Conservation (phyloP, 192 early-diverging fungal species). For the Allomyces arbusculus region DNA sequence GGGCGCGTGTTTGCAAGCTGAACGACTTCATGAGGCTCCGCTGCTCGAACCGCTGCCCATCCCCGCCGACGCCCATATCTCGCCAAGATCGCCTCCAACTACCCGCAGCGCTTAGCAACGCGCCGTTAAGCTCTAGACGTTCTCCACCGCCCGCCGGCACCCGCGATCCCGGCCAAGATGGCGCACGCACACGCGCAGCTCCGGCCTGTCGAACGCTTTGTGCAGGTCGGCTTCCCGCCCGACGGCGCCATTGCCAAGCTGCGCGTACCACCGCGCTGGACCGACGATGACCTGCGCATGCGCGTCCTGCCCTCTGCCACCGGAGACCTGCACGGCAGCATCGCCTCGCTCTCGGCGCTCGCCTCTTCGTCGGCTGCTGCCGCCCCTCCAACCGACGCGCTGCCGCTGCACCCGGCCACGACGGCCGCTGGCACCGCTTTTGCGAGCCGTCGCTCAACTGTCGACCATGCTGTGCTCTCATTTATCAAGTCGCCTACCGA, state of each 20-base stretch:
- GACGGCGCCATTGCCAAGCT: neutral
- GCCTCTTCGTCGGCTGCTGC: neutral
- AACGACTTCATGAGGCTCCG: no score
- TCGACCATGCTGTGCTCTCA: neutral
- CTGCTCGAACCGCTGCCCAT: no score
- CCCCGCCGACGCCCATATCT: no score
- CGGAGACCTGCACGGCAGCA: no score
- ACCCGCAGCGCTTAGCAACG: no score
- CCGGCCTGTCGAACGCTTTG: neutral
- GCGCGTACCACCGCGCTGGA: neutral
- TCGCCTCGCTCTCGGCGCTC: neutral
- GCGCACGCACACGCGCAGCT: no score
- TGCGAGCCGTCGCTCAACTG: neutral
- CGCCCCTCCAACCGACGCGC: neutral
- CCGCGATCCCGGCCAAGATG: no score
- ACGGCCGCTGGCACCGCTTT: neutral
- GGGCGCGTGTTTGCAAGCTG: no score
- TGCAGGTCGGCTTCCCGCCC: neutral
- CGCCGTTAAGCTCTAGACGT: no score
- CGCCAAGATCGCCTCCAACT: no score
- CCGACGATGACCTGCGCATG: neutral
- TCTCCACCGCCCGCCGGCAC: no score
- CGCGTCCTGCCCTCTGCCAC: neutral
- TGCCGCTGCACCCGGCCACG: neutral
- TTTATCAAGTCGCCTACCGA: no score